These are phyloP conservation scores for Paecilomyces variotii DNA, from an alignment of 2,329 filamentous ascomycete genomes.

Conservation along the genomic window DNA sequence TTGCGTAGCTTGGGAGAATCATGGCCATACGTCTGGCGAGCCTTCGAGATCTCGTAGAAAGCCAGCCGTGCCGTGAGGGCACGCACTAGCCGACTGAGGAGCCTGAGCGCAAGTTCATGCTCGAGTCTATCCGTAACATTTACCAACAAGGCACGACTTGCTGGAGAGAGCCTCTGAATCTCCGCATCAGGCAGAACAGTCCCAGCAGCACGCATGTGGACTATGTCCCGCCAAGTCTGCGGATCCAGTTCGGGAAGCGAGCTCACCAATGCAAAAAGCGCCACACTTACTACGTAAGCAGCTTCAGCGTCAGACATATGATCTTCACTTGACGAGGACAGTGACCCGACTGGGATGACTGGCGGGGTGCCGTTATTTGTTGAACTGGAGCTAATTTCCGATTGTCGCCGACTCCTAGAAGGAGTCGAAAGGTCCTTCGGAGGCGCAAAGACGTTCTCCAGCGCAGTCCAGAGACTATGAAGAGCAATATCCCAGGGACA, in stretches of 20 bases:
- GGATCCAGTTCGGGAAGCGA: slow-evolving; percentile 29
- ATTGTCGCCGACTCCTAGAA: slow-evolving; percentile 21
- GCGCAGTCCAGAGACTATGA: slow-evolving; percentile 34
- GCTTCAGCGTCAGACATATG: slow-evolving; percentile 31
- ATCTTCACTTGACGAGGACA: slow-evolving; percentile 20
- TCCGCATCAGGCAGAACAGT: slow-evolving; percentile 29
- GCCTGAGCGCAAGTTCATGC: slow-evolving; percentile 43
- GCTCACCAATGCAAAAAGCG: slow-evolving; percentile 29
- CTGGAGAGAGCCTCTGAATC: slow-evolving; percentile 24
- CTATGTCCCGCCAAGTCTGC: slow-evolving; percentile 31
- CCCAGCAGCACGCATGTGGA: slow-evolving; percentile 35
- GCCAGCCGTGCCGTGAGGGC: slow-evolving; percentile 43
- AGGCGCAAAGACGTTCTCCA: slow-evolving; percentile 33
- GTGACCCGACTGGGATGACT: slow-evolving; percentile 17
- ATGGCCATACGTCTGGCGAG: slow-evolving; percentile 20
- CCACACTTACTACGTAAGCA: slow-evolving; percentile 30
- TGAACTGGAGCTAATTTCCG: slow-evolving; percentile 20
- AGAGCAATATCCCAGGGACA: slow-evolving; percentile 35
- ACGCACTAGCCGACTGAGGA: slow-evolving; percentile 42
- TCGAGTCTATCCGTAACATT: slow-evolving; percentile 39
- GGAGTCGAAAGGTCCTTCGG: slow-evolving; percentile 27
- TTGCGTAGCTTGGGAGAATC: slow-evolving; percentile 21
- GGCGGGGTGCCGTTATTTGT: slow-evolving; percentile 12
- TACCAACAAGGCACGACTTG: slow-evolving; percentile 22
- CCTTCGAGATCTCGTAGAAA: slow-evolving; percentile 41